Conservation (phyloP, 2,329 filamentous ascomycete genomes). For the Xylariaceae sp. region DNA sequence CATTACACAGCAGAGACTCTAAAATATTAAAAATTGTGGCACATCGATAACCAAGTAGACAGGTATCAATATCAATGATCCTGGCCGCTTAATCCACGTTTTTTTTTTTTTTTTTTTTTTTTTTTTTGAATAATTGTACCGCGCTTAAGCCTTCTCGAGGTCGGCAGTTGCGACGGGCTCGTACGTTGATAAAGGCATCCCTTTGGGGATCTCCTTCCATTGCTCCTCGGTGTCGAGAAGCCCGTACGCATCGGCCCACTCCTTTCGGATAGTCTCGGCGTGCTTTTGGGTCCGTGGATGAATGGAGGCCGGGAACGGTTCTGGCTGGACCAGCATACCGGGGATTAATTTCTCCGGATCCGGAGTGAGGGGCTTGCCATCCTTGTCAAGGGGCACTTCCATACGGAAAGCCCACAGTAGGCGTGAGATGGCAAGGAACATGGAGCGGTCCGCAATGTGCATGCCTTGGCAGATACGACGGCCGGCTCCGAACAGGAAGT, state of each 20-base stretch:
- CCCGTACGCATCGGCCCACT: slow-evolving; percentile 23
- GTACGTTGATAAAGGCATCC: slow-evolving; percentile 31
- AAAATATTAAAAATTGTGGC: not conserved
- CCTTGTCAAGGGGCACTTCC: slow-evolving; percentile 12
- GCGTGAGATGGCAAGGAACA: slow-evolving; percentile 48
- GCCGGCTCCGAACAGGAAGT: slow-evolving; percentile 41
- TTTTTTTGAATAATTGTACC: too few species aligned
- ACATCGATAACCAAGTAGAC: too few species aligned
- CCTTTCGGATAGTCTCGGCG: slow-evolving; percentile 25
- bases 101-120: too few species aligned
- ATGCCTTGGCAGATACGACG: slow-evolving; percentile 56
- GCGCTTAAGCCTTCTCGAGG: slow-evolving; percentile 10
- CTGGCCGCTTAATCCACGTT: not conserved
- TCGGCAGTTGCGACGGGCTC: slow-evolving; percentile 20
- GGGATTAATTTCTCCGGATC: slow-evolving; percentile 25
- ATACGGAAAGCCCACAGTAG: slow-evolving; percentile 54
- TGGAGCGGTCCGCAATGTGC: slow-evolving; percentile 42
- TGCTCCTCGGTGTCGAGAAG: slow-evolving; percentile 28
- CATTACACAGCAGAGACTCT: not conserved
- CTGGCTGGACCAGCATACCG: slow-evolving; percentile 32
- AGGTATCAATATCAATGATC: too few species aligned
- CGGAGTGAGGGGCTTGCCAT: slow-evolving; percentile 16
- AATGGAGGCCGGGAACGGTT: slow-evolving; percentile 28
- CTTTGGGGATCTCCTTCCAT: slow-evolving; percentile 30
- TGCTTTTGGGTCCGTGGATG: slow-evolving; percentile 23